Percentiles rank a stretch among this genome's conserved stretches.
Conservation (phyloP, 495 filamentous ascomycete species). For the Penicillium verhagenii region DNA sequence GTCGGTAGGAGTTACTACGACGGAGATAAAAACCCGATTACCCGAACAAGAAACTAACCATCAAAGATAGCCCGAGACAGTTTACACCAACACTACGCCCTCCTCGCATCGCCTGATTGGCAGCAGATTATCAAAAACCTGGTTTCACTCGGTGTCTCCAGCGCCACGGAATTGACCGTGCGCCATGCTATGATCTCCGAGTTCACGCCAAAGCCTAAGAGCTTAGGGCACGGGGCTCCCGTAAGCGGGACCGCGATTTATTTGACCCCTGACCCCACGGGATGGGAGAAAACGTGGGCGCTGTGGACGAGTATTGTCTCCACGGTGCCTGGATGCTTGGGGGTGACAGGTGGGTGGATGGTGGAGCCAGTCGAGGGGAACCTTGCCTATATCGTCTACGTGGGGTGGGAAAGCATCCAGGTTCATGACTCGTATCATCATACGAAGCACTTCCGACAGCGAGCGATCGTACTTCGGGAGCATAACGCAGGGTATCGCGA, state of each 20-base stretch:
- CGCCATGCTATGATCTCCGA: slow-evolving; percentile 25
- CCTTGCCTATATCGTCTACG: slow-evolving; percentile 22
- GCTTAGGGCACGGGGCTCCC: slow-evolving; percentile 12
- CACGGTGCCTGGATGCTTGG: slow-evolving; percentile 23
- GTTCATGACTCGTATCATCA: slow-evolving; percentile 27
- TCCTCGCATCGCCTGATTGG: slow-evolving; percentile 24
- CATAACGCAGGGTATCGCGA: slow-evolving; percentile 22
- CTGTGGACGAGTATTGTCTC: slow-evolving; percentile 24
- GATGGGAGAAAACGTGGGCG: slow-evolving; percentile 26
- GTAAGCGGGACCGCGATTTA: slow-evolving; percentile 26
- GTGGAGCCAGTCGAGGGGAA: slow-evolving; percentile 22
- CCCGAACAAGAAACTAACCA: slow-evolving; percentile 1
- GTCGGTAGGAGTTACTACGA: slow-evolving; percentile 15
- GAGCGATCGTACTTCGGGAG: slow-evolving; percentile 18
- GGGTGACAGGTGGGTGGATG: slow-evolving; percentile 26
- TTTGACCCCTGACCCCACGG: slow-evolving; percentile 12
- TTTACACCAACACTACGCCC: slow-evolving; percentile 20
- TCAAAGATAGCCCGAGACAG: slow-evolving; percentile 14
- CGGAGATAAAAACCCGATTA: too few species aligned
- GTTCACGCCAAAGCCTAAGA: slow-evolving; percentile 14
- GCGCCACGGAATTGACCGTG: slow-evolving; percentile 16
- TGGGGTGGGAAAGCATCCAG: slow-evolving; percentile 24
- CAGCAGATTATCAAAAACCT: slow-evolving; percentile 11
- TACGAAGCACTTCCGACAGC: slow-evolving; percentile 20
- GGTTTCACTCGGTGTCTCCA: slow-evolving; percentile 4